These are phyloP conservation scores for Metschnikowia vanudenii DNA, from an alignment of 805 yeast genomes.

Conservation along the genomic window DNA sequence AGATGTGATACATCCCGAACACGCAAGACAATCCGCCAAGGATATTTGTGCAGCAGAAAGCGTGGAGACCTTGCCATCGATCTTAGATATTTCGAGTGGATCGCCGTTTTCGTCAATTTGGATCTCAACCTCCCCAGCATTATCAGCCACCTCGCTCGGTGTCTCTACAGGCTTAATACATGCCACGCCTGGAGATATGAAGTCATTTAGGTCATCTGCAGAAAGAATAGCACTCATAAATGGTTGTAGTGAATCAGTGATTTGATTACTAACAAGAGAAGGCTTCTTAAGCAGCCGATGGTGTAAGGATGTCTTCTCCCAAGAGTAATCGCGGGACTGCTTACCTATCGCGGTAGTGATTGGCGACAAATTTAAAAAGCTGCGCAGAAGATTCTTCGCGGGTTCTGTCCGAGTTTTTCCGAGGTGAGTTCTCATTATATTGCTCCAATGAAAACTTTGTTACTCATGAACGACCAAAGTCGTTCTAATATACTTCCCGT, in stretches of 20 bases:
- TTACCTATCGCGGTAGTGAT: conserved; percentile 2
- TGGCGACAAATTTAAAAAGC: conserved; percentile 1
- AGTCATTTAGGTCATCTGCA: conserved; percentile 90
- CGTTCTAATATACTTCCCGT: too few relatives aligned
- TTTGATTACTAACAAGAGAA: conserved; percentile 2
- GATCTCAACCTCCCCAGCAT: conserved; percentile 40
- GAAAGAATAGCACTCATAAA: conserved; percentile 84
- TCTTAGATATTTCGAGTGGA: conserved; percentile 66
- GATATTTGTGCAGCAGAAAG: conserved; percentile 84
- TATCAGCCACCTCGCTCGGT: conserved; percentile 24
- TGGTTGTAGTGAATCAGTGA: neutral
- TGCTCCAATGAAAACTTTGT: too few relatives aligned
- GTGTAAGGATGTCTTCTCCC: conserved; percentile 5
- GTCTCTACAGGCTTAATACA: conserved; percentile 83
- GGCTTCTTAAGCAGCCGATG: conserved; percentile 2
- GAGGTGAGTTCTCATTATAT: too few relatives aligned
- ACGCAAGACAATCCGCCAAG: conserved; percentile 90
- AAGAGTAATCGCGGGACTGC: conserved; percentile 2
- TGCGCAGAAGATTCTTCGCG: too few relatives aligned
- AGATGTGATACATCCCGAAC: conserved; percentile 95
- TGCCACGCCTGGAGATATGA: conserved; percentile 90
- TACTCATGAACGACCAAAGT: too few relatives aligned
- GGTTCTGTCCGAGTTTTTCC: too few relatives aligned
- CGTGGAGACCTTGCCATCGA: conserved; percentile 49
- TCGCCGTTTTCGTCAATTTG: conserved; percentile 58